phyloP scores from a whole-genome alignment of 768 basidiomycete genomes.

The Macrolepiota albuminosa region DNA sequence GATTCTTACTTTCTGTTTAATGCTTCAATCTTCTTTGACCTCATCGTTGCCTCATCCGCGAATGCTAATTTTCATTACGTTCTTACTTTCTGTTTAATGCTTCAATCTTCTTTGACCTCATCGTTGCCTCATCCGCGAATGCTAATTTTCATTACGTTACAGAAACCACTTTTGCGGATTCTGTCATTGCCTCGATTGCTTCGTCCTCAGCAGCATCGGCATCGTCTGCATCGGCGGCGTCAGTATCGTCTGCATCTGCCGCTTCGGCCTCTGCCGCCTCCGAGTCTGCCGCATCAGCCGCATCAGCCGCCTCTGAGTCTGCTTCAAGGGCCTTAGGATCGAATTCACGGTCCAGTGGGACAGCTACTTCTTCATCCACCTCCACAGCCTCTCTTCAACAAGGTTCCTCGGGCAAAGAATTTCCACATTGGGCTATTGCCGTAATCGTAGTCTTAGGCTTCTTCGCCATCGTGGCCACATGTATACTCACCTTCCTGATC shows the following conservation, averaged over 20 bases:
- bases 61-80: background rate
- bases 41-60: background rate
- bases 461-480: constrained; percentile 69
- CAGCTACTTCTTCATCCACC: constrained; percentile 10
- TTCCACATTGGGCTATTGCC: constrained; percentile 90
- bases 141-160: constrained; percentile 4
- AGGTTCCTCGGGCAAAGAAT: constrained; percentile 31
- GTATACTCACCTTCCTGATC: constrained; percentile 68
- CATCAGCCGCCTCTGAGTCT: constrained; percentile 14
- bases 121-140: background rate
- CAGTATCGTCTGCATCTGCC: constrained; percentile 43
- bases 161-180: constrained; percentile 79
- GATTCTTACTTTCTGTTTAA: background rate
- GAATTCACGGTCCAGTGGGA: background rate
- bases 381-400: constrained; percentile 44
- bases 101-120: background rate
- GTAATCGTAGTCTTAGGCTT: constrained; percentile 85
- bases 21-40: background rate
- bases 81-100: constrained; percentile 19
- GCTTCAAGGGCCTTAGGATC: constrained; percentile 21
- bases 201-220: constrained; percentile 30
- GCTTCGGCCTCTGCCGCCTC: constrained; percentile 22
- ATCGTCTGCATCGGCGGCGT: constrained; percentile 35
- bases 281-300: background rate
- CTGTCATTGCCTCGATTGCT: constrained; percentile 52